These are phyloP conservation scores for Nemania bipapillata DNA, from an alignment of 2,329 filamentous ascomycete species.

Conservation along the genomic window DNA sequence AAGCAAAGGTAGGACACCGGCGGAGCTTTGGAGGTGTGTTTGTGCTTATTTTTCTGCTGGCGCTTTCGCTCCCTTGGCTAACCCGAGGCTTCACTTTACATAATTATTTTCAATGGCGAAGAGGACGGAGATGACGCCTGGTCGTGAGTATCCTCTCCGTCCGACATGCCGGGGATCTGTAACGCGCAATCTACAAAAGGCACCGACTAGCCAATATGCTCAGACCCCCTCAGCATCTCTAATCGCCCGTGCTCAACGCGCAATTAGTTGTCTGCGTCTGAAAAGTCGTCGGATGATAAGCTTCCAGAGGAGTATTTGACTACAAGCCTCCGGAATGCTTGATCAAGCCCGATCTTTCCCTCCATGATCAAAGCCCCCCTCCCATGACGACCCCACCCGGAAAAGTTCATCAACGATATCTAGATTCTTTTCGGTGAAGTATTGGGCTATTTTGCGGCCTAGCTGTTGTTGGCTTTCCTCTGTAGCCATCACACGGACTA, in stretches of 20 bases:
- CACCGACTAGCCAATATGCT: slow-evolving; percentile 31
- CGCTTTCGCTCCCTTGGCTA: not conserved
- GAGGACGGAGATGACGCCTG: too few relatives aligned
- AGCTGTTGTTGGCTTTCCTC: not conserved
- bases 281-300: not conserved
- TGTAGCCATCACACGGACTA: not conserved
- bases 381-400: slow-evolving; percentile 27
- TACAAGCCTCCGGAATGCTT: slow-evolving; percentile 6
- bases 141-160: slow-evolving; percentile 2
- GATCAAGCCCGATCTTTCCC: not conserved
- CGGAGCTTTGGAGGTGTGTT: not conserved
- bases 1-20: slow-evolving; percentile 29
- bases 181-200: slow-evolving; percentile 20
- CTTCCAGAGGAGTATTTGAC: slow-evolving; percentile 34
- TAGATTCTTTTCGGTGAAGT: slow-evolving; percentile 6
- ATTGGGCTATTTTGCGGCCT: slow-evolving; percentile 7
- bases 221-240: slow-evolving; percentile 22
- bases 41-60: not conserved
- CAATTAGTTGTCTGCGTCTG: slow-evolving; percentile 30
- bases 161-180: slow-evolving; percentile 14
- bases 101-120: too few relatives aligned
- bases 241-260: slow-evolving; percentile 27
- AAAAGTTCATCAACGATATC: slow-evolving; percentile 16
- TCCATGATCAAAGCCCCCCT: slow-evolving; percentile 23
- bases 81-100: not conserved